These are phyloP conservation scores for Arctium lappa DNA, from an alignment of 129 eudicot genomes.

Conservation along the genomic window DNA sequence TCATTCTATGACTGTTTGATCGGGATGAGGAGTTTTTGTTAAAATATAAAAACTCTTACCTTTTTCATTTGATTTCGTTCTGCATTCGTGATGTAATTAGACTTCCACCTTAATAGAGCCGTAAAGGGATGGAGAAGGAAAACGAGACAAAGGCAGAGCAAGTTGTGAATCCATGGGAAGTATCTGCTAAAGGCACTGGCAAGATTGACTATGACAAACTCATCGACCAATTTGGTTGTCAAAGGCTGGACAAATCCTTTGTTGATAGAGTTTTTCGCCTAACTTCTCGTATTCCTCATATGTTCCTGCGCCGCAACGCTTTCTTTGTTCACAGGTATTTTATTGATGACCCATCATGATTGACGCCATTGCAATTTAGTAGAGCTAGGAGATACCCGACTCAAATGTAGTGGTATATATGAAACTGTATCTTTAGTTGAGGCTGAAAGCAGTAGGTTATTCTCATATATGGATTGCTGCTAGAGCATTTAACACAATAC, in stretches of 20 bases:
- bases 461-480: too few species aligned
- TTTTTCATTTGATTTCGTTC: too few species aligned
- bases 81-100: too few species aligned
- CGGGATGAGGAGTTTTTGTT: too few species aligned
- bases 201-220: constrained; percentile 94
- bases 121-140: constrained; percentile 25
- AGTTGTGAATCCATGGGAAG: constrained; percentile 91
- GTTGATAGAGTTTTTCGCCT: constrained; percentile 69
- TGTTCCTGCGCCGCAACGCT: constrained; percentile 88
- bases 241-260: constrained; percentile 59
- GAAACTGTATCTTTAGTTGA: too few species aligned
- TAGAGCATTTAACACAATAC: neutral
- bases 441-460: too few species aligned
- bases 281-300: constrained; percentile 70
- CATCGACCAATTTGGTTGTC: constrained; percentile 84
- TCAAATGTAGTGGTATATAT: neutral
- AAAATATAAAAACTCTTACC: too few species aligned
- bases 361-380: neutral
- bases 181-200: constrained; percentile 36
- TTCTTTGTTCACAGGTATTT: constrained; percentile 82
- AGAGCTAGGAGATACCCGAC: neutral
- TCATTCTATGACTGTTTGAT: too few species aligned
- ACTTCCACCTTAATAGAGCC: too few species aligned
- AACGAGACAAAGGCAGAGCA: constrained; percentile 16
- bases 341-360: neutral